These are phyloP conservation scores for Neurospora cerealis DNA, from an alignment of 495 filamentous ascomycete genomes.

Conservation along the genomic window DNA sequence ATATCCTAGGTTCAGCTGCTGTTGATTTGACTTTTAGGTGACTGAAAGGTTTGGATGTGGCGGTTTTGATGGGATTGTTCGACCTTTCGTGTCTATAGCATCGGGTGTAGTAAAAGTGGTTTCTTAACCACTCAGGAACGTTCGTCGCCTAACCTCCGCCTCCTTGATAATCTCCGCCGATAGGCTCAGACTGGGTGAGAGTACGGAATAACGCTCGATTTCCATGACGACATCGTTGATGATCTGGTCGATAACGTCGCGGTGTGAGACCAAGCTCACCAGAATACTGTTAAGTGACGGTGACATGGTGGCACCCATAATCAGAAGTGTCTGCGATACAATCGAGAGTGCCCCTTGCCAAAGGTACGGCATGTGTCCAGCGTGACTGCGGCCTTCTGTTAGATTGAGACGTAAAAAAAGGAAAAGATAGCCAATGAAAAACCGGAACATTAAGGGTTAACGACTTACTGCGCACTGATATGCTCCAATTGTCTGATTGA, in stretches of 20 bases:
- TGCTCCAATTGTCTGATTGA: slow-evolving; percentile 71
- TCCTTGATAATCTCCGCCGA: slow-evolving; percentile 71
- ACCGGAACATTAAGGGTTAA: slow-evolving; percentile 4
- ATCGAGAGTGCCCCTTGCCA: slow-evolving; percentile 79
- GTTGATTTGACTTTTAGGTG: background rate
- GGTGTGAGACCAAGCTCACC: slow-evolving; percentile 44
- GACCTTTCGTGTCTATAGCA: background rate
- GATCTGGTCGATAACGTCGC: slow-evolving; percentile 57
- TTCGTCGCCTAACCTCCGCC: slow-evolving; percentile 57
- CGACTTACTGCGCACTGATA: slow-evolving; percentile 60
- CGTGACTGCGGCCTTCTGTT: slow-evolving; percentile 49
- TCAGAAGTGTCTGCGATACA: slow-evolving; percentile 66
- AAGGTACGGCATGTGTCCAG: slow-evolving; percentile 77
- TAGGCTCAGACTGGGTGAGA: slow-evolving; percentile 63
- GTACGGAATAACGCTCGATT: slow-evolving; percentile 59
- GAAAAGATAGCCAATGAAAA: slow-evolving; percentile 10
- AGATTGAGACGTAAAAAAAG: slow-evolving; percentile 22
- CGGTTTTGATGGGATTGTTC: background rate
- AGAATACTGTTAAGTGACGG: slow-evolving; percentile 57
- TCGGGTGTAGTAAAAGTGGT: background rate
- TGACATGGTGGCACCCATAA: slow-evolving; percentile 82
- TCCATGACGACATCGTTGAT: slow-evolving; percentile 66
- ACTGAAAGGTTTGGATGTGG: background rate
- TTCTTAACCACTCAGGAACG: slow-evolving; percentile 37
- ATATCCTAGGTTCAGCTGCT: background rate